phyloP scores from a whole-genome alignment of 2,329 filamentous ascomycete species.

The Scedosporium dehoogii region DNA sequence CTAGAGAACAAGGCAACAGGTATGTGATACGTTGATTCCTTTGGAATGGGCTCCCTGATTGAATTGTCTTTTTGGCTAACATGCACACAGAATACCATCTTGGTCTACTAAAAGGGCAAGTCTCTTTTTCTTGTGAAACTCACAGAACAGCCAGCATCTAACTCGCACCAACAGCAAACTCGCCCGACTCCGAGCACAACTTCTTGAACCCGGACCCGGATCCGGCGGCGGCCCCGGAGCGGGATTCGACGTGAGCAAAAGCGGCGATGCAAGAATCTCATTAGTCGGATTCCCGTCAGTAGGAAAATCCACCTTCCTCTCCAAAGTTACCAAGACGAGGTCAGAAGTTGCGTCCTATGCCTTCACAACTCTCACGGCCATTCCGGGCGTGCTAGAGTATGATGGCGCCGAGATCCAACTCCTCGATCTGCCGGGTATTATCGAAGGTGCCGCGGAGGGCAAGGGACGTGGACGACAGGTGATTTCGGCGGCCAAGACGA shows the following conservation, averaged over 20 bases:
- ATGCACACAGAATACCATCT: constrained; percentile 77
- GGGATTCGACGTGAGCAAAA: constrained; percentile 92
- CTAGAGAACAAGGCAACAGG: constrained; percentile 97
- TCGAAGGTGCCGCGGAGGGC: constrained; percentile 90
- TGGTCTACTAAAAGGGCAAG: constrained; percentile 90
- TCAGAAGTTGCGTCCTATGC: constrained; percentile 93
- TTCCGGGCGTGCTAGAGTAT: constrained; percentile 94
- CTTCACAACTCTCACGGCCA: constrained; percentile 95
- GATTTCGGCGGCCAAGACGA: constrained; percentile 96
- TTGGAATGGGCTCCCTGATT: not conserved
- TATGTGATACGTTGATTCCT: constrained; percentile 32
- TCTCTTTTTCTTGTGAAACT: not conserved
- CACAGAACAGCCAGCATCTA: not conserved
- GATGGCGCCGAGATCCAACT: constrained; percentile 97
- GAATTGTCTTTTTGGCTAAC: not conserved
- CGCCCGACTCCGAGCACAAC: constrained; percentile 83
- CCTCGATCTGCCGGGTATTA: constrained; percentile 94
- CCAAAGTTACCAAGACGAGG: constrained; percentile 95
- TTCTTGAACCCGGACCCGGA: constrained; percentile 80
- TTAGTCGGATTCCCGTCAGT: constrained; percentile 98
- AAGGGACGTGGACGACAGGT: constrained; percentile 94
- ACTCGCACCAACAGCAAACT: constrained; percentile 62
- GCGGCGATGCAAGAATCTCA: constrained; percentile 90
- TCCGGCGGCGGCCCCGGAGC: constrained; percentile 67
- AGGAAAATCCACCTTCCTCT: constrained; percentile 97